Conservation (phyloP, 495 filamentous ascomycete genomes). For the Trichoderma gamsii region DNA sequence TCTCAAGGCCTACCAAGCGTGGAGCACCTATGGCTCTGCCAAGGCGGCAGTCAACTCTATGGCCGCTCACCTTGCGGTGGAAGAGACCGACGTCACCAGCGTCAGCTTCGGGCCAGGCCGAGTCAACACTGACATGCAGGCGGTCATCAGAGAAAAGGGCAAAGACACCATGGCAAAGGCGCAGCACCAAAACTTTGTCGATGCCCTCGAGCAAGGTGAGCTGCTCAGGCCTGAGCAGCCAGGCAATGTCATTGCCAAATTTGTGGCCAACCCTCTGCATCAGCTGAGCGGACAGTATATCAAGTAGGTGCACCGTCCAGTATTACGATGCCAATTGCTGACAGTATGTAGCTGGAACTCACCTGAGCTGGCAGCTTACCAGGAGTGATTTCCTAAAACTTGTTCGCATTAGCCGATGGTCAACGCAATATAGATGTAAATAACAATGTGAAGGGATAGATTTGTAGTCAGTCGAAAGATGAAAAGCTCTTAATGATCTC, state of each 20-base stretch:
- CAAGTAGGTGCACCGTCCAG: conserved; percentile 41
- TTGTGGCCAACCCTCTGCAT: conserved; percentile 52
- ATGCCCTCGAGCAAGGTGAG: conserved; percentile 58
- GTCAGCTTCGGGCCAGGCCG: conserved; percentile 74
- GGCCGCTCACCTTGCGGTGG: conserved; percentile 60
- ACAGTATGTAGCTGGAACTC: conserved; percentile 61
- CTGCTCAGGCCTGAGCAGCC: conserved; percentile 79
- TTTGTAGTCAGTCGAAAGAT: conserved; percentile 83
- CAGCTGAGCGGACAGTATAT: conserved; percentile 71
- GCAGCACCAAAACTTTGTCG: conserved; percentile 61
- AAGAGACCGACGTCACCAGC: conserved; percentile 71
- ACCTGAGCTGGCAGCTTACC: conserved; percentile 57
- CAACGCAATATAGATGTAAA: conserved; percentile 17
- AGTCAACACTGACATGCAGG: conserved; percentile 92
- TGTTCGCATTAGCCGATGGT: conserved; percentile 21
- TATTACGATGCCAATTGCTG: conserved; percentile 29
- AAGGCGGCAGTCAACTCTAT: conserved; percentile 91
- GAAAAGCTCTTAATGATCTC: conserved; percentile 81
- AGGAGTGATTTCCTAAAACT: conserved; percentile 28
- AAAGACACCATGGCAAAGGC: conserved; percentile 55
- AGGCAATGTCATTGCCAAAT: conserved; percentile 74
- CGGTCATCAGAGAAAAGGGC: conserved; percentile 68
- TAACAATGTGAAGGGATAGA: conserved; percentile 16
- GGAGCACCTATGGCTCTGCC: conserved; percentile 74
- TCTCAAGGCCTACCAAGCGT: conserved; percentile 58